Base-by-base conservation (phyloP, 768 basidiomycete genomes). In the Tephrocybe sp. region DNA sequence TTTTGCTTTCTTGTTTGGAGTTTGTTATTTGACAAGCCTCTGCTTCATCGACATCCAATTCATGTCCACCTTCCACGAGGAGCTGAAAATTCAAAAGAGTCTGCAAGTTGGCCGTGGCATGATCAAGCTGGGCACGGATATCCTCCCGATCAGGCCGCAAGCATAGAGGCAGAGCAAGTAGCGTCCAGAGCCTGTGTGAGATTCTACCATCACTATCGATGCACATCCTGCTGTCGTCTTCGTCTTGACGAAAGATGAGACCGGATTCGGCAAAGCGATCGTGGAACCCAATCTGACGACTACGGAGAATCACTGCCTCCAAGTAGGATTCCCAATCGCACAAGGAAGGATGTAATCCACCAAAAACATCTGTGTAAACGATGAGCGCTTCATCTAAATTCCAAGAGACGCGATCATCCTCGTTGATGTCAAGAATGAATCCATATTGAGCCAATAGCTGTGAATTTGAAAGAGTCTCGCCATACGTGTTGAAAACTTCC, bases 401-500 rank as follows among this genome's bases (percentile, higher is more conserved):
- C 74, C 76, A 79, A 5, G 62, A 68, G 19, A 86, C 58, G n/a
- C 68, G 60, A 58, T 90, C 87, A 52, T 79, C 72, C 41, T 84
- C 85, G 61, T 90, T 90, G 19, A 73, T 80, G 39, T 89, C 83
- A n/a, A 91, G 72, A 22, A 72, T 62, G 60, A 91, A 91, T 0
- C 89, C 89, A 63, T 91, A 91, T 53, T 77, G 80, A 13, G 69
- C 72, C 43, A 90, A 69, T 12, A 91, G 74, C 57, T 82, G 68
- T 1, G 86, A 79, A 59, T 90, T 91, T 15, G 72, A 69, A 30
- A 90, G 68, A 3, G 69, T 66, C 57, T 78, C 78, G n/a, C 84
- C 83, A 60, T 91, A 92, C 0, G 86, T 86, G 63, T 92, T 92
- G 72, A 82, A 91, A 18, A 89, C 70, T 49, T 91, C 82, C 9